phyloP scores from a whole-genome alignment of 2,329 filamentous ascomycete genomes.

The Stromatinia cepivora region DNA sequence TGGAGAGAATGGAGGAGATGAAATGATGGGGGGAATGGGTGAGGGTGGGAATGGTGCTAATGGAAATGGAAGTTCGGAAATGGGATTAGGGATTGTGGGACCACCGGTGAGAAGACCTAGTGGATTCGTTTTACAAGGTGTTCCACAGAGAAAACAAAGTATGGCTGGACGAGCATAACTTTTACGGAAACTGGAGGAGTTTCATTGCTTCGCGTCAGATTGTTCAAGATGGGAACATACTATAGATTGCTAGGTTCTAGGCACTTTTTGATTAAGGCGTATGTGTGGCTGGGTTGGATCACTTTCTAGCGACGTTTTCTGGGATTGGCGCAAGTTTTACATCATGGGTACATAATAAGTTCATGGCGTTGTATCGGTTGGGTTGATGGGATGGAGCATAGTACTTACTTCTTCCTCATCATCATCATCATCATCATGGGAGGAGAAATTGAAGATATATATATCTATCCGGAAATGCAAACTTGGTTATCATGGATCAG shows the following conservation, averaged over 20 bases:
- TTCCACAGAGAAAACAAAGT: slow-evolving; percentile 23
- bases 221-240: no score
- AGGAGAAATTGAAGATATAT: no score
- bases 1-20: slow-evolving; percentile 11
- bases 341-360: neutral
- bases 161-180: neutral
- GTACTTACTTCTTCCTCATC: no score
- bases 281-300: neutral
- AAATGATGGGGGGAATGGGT: slow-evolving; percentile 7
- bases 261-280: neutral
- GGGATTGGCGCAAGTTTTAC: neutral
- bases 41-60: neutral
- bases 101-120: slow-evolving; percentile 29
- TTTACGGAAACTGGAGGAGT: no score
- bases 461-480: no score
- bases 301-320: neutral
- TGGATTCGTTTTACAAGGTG: slow-evolving; percentile 31
- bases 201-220: neutral
- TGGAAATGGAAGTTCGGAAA: neutral
- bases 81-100: slow-evolving; percentile 25
- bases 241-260: neutral
- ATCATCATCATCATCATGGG: no score
- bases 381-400: no score
- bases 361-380: neutral
- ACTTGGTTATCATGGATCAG: no score